These are phyloP conservation scores for Cyclotella kingstonii DNA, from an alignment of 108 stramenopile genomes.

Conservation along the genomic window DNA sequence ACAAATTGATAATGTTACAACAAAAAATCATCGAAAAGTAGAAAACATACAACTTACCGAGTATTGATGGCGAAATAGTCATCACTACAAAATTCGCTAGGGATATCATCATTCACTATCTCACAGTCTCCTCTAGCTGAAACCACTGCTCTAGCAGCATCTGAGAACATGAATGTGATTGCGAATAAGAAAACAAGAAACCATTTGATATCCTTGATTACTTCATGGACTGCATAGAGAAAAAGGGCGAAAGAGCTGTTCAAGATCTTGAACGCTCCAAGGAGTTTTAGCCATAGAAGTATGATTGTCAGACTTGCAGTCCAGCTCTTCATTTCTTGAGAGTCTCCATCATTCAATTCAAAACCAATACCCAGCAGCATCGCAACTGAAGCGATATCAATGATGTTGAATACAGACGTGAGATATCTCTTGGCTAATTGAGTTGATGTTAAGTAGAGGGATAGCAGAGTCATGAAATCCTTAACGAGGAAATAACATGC, in stretches of 20 bases:
- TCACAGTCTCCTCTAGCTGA: slow-evolving; percentile 34
- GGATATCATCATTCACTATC: slow-evolving; percentile 1
- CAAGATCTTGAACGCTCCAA: slow-evolving; percentile 45
- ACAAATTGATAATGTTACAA: neutral
- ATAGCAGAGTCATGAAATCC: slow-evolving; percentile 32
- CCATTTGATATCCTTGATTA: slow-evolving; percentile 38
- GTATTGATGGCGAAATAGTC: slow-evolving; percentile 11
- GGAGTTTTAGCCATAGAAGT: slow-evolving; percentile 40
- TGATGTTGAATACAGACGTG: slow-evolving; percentile 33
- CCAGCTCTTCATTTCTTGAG: slow-evolving; percentile 17
- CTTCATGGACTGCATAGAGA: slow-evolving; percentile 38
- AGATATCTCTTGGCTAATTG: slow-evolving; percentile 38
- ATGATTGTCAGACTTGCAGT: slow-evolving; percentile 25
- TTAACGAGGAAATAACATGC: slow-evolving; percentile 41
- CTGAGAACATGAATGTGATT: slow-evolving; percentile 37
- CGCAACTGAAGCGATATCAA: slow-evolving; percentile 33
- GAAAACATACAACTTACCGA: neutral
- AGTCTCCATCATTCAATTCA: slow-evolving; percentile 2
- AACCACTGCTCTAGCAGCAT: slow-evolving; percentile 30
- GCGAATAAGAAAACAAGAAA: slow-evolving; percentile 34
- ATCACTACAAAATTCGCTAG: slow-evolving; percentile 28
- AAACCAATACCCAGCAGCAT: slow-evolving; percentile 14
- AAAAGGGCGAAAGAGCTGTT: slow-evolving; percentile 36
- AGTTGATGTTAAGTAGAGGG: slow-evolving; percentile 39
- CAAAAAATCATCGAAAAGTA: neutral